Evolutionary conservation across 345 rosid genomes (phyloP).

Genomic region (Conringia planisiliqua): DNA sequence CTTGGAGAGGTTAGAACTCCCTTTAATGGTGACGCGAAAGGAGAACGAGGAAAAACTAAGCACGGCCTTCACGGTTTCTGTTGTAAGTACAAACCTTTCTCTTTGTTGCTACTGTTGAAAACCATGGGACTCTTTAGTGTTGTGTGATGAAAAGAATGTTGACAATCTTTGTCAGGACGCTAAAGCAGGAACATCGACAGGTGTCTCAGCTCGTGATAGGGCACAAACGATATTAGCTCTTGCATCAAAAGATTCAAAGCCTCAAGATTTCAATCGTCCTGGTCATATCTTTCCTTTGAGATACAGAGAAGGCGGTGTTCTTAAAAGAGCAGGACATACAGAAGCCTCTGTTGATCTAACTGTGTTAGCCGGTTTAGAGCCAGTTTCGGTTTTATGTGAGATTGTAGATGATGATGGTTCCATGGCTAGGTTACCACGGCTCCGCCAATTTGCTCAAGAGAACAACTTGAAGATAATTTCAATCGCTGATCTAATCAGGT

Average conservation of each 20-base stretch:
- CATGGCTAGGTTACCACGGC: constrained; percentile 93
- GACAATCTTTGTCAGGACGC: constrained; percentile 50
- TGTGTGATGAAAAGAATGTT: constrained; percentile 4
- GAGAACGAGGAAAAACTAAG: constrained; percentile 80
- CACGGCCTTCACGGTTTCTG: constrained; percentile 88
- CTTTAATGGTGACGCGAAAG: constrained; percentile 73
- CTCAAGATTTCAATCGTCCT: constrained; percentile 80
- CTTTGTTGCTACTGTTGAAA: neutral
- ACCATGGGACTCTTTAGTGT: neutral
- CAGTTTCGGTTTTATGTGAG: constrained; percentile 80
- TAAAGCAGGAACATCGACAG: constrained; percentile 71
- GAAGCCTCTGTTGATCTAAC: constrained; percentile 94
- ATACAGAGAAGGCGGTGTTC: constrained; percentile 86
- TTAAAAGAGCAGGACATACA: constrained; percentile 96
- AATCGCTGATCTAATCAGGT: constrained; percentile 88
- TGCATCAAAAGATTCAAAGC: constrained; percentile 73
- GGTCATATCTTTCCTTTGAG: constrained; percentile 85
- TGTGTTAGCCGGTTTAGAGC: constrained; percentile 70
- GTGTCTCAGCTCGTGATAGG: constrained; percentile 90
- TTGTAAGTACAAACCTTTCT: constrained; percentile 43
- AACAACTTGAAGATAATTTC: constrained; percentile 74
- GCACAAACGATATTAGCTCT: constrained; percentile 64
- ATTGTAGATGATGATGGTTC: constrained; percentile 97
- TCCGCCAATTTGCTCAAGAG: constrained; percentile 55
- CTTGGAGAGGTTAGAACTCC: constrained; percentile 82